Percentiles rank a stretch among this genome's conserved stretches.
Conservation (phyloP, 495 filamentous ascomycete species). For the Xylaria intraflava region DNA sequence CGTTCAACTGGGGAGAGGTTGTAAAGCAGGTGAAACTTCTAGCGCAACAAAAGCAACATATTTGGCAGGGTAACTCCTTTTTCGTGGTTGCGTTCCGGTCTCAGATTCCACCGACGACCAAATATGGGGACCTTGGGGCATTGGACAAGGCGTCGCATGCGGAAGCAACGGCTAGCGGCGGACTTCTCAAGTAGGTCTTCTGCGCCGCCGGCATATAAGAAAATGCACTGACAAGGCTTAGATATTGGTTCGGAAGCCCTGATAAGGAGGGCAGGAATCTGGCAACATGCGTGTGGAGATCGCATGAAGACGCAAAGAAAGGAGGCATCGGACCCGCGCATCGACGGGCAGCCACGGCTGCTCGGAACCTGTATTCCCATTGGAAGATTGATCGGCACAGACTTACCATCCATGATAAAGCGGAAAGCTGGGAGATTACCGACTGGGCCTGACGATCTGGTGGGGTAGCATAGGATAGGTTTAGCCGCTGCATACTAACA, state of each 20-base stretch:
- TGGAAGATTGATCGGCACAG: slow-evolving; percentile 60
- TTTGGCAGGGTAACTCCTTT: slow-evolving; percentile 60
- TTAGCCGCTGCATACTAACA: slow-evolving; percentile 15
- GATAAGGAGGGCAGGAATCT: slow-evolving; percentile 59
- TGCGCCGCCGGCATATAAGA: slow-evolving; percentile 10
- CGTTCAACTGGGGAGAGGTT: slow-evolving; percentile 71
- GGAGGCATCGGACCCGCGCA: slow-evolving; percentile 58
- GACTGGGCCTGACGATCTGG: slow-evolving; percentile 44
- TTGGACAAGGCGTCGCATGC: slow-evolving; percentile 70
- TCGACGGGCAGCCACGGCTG: slow-evolving; percentile 44
- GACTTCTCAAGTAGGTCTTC: slow-evolving; percentile 64
- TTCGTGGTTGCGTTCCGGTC: slow-evolving; percentile 82
- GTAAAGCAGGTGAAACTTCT: slow-evolving; percentile 48
- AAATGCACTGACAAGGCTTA: slow-evolving; percentile 26
- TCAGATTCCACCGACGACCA: slow-evolving; percentile 52
- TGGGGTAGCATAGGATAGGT: slow-evolving; percentile 22
- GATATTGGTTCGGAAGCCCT: slow-evolving; percentile 73
- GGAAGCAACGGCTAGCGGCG: slow-evolving; percentile 70
- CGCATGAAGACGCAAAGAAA: slow-evolving; percentile 58
- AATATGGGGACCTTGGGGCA: slow-evolving; percentile 53
- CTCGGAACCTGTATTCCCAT: slow-evolving; percentile 46
- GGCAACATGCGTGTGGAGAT: slow-evolving; percentile 73
- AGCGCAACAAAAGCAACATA: slow-evolving; percentile 36
- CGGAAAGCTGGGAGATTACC: slow-evolving; percentile 50
- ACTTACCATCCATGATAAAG: slow-evolving; percentile 52